A percentile compares a stretch with the other conserved stretches of the same genome.
Conservation (phyloP, 139 green algal species). For the Diplosphaera chodatii region DNA sequence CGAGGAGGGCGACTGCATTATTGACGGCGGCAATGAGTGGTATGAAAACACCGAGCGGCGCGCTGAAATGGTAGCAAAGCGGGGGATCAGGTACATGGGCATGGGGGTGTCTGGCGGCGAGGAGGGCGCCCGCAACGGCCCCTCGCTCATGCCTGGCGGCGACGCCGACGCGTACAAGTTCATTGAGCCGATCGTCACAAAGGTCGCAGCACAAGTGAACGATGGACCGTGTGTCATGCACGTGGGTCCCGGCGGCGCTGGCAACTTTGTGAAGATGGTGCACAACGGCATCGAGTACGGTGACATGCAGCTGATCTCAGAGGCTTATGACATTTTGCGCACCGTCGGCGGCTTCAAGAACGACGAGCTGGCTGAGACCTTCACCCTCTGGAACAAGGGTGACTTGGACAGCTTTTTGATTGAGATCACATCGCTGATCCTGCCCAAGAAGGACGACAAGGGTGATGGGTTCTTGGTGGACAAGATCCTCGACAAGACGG, state of each 20-base stretch:
- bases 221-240: conserved; percentile 90
- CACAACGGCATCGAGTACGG: conserved; percentile 99
- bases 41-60: conserved; percentile 98
- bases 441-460: conserved; percentile 76
- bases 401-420: conserved; percentile 90
- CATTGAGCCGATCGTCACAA: conserved; percentile 85
- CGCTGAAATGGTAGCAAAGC: conserved; percentile 57
- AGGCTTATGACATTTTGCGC: conserved; percentile 96
- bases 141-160: conserved; percentile 97
- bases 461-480: conserved; percentile 79
- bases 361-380: conserved; percentile 81
- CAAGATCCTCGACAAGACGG: conserved; percentile 97
- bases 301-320: conserved; percentile 99
- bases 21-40: conserved; percentile 97
- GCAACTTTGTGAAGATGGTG: conserved; percentile 99
- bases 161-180: conserved; percentile 72
- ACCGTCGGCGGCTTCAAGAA: conserved; percentile 92
- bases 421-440: conserved; percentile 92
- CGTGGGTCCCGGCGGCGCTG: conserved; percentile 64
- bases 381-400: conserved; percentile 87
- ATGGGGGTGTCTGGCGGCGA: conserved; percentile 98
- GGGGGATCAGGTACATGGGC: conserved; percentile 91
- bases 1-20: conserved; percentile 95
- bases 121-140: conserved; percentile 91
- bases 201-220: conserved; percentile 91